A percentile compares a stretch with the other conserved stretches of the same genome.
Conservation (phyloP, 1,284 basidiomycete species). For the Pseudomicrostroma phylloplanum region DNA sequence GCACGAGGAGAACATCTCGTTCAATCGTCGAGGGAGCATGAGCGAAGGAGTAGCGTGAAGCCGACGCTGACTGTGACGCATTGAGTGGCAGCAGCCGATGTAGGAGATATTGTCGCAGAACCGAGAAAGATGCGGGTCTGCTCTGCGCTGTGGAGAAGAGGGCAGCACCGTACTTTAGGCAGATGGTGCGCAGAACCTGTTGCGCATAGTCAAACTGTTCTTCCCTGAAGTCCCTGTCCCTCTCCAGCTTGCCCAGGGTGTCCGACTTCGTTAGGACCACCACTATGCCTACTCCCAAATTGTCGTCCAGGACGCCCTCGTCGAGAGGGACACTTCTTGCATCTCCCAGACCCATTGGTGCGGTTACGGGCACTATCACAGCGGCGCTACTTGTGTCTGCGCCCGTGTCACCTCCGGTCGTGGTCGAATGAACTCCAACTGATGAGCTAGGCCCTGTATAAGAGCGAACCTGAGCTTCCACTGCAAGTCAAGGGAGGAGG, state of each 20-base stretch:
- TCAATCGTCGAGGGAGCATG: slow-evolving; percentile 86
- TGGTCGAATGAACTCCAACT: background rate
- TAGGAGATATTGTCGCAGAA: slow-evolving; percentile 76
- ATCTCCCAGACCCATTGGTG: background rate
- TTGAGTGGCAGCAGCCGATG: slow-evolving; percentile 71
- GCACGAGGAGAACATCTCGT: slow-evolving; percentile 82
- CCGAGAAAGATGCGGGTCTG: slow-evolving; percentile 68
- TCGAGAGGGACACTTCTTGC: background rate
- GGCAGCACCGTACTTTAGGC: slow-evolving; percentile 84
- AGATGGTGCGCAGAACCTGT: slow-evolving; percentile 85
- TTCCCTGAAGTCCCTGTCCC: slow-evolving; percentile 59
- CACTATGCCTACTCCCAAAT: slow-evolving; percentile 1
- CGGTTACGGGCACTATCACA: background rate
- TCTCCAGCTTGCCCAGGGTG: slow-evolving; percentile 48
- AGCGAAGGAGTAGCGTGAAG: slow-evolving; percentile 63
- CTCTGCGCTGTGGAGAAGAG: slow-evolving; percentile 80
- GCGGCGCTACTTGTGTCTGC: background rate
- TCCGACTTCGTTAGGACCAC: slow-evolving; percentile 35
- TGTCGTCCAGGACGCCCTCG: slow-evolving; percentile 8
- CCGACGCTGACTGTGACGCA: slow-evolving; percentile 62
- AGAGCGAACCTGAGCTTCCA: slow-evolving; percentile 3
- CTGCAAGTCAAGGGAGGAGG: no score
- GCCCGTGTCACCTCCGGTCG: background rate
- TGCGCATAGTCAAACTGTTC: slow-evolving; percentile 91
- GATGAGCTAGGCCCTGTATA: background rate